phyloP scores from a whole-genome alignment of 2,329 filamentous ascomycete species.

The Fusarium longipes region DNA sequence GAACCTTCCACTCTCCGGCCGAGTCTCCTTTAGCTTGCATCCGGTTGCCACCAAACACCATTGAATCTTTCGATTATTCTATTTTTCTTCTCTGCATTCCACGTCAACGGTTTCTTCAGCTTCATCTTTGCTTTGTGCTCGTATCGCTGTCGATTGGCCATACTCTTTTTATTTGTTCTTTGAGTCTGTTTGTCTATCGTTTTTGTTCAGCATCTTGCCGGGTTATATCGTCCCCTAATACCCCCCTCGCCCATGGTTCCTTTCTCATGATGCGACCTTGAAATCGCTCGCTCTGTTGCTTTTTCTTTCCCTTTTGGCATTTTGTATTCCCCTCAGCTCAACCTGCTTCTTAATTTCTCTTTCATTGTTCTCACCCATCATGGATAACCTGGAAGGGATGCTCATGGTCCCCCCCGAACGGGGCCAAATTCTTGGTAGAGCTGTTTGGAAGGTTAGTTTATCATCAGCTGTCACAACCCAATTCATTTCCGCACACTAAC shows the following conservation, averaged over 20 bases:
- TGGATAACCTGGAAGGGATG: slow-evolving; percentile 58
- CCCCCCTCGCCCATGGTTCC: slow-evolving; percentile 24
- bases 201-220: not conserved
- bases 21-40: slow-evolving; percentile 40
- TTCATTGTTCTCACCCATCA: slow-evolving; percentile 34
- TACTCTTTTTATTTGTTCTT: not conserved
- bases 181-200: slow-evolving; percentile 4
- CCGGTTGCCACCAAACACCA: slow-evolving; percentile 31
- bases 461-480: slow-evolving; percentile 4
- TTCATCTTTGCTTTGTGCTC: slow-evolving; percentile 9
- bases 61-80: slow-evolving; percentile 25
- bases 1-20: slow-evolving; percentile 39
- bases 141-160: slow-evolving; percentile 7
- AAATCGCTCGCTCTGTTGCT: slow-evolving; percentile 20
- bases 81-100: slow-evolving; percentile 26
- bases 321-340: not conserved
- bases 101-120: slow-evolving; percentile 17
- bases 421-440: slow-evolving; percentile 61
- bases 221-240: slow-evolving; percentile 3
- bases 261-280: slow-evolving; percentile 45
- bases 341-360: not conserved
- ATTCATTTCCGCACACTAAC: slow-evolving; percentile 3
- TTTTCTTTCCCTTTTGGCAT: not conserved
- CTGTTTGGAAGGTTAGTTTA: slow-evolving; percentile 62
- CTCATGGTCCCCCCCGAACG: slow-evolving; percentile 64